phyloP scores from a whole-genome alignment of 305 asterid species.

The Plantago rigida region DNA sequence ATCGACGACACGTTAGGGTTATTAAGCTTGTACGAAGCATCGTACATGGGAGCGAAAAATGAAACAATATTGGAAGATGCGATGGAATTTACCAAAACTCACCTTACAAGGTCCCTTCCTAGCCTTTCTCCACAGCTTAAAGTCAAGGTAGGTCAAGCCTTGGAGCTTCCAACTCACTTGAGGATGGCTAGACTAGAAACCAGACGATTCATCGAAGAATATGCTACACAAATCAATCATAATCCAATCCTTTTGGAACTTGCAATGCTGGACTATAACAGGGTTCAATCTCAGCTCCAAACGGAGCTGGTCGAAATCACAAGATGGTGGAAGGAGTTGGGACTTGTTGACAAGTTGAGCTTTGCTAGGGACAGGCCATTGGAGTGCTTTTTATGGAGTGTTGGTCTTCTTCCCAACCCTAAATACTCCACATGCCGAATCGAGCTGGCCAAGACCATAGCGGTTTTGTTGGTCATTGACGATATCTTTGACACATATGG shows the following conservation, averaged over 20 bases:
- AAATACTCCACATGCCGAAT: constrained; percentile 37
- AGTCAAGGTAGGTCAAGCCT: constrained; percentile 28
- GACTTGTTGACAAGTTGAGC: constrained; percentile 35
- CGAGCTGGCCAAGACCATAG: constrained; percentile 36
- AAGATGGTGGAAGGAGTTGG: constrained; percentile 54
- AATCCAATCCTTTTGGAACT: constrained; percentile 35
- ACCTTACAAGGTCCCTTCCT: constrained; percentile 25
- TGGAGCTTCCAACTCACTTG: constrained; percentile 54
- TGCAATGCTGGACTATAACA: constrained; percentile 48
- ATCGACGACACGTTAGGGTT: constrained; percentile 36
- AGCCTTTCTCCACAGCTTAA: constrained; percentile 18
- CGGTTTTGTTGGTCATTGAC: constrained; percentile 37
- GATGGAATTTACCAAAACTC: constrained; percentile 31
- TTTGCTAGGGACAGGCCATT: constrained; percentile 41
- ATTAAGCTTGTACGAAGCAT: constrained; percentile 57
- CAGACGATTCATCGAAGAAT: constrained; percentile 40
- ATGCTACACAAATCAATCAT: constrained; percentile 27
- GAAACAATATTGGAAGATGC: constrained; percentile 44
- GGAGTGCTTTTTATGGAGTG: constrained; percentile 49
- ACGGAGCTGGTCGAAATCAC: constrained; percentile 47
- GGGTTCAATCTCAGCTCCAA: constrained; percentile 48
- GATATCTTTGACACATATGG: constrained; percentile 51
- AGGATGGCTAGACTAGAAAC: constrained; percentile 65
- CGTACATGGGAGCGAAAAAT: constrained; percentile 43
- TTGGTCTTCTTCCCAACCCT: constrained; percentile 46